Evolutionary conservation across 2,329 filamentous ascomycete genomes (phyloP).

Genomic region (Ophiostoma quercus): DNA sequence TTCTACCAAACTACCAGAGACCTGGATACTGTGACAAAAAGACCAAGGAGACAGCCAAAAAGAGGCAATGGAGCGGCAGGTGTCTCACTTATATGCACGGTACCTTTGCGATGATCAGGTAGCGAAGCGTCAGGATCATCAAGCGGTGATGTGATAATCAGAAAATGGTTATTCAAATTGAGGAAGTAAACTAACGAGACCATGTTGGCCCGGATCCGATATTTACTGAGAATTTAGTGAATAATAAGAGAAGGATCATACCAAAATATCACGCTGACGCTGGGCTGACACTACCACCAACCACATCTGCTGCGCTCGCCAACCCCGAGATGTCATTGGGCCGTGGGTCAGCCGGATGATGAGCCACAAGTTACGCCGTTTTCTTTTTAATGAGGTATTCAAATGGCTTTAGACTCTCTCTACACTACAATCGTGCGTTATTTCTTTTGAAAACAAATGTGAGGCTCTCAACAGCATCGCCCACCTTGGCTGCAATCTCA

Average conservation of each 20-base stretch:
- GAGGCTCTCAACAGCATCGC: neutral
- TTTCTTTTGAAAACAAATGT: too few relatives aligned
- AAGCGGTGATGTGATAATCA: neutral
- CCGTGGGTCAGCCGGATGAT: neutral
- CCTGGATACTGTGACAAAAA: neutral
- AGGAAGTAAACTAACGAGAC: too few relatives aligned
- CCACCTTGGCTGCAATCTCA: neutral
- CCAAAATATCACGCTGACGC: neutral
- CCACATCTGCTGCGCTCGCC: neutral
- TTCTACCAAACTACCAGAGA: neutral
- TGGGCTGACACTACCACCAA: neutral
- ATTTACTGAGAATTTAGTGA: too few relatives aligned
- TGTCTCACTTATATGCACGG: slow-evolving; percentile 9
- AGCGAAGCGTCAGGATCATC: neutral
- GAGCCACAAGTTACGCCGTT: neutral
- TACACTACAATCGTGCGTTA: too few relatives aligned
- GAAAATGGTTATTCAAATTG: too few relatives aligned
- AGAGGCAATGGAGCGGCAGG: neutral
- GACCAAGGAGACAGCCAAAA: neutral
- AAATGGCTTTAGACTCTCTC: too few relatives aligned
- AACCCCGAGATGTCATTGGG: neutral
- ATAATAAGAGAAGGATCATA: neutral
- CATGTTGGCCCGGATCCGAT: too few relatives aligned
- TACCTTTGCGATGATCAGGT: slow-evolving; percentile 3
- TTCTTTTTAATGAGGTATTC: too few relatives aligned